phyloP scores from a whole-genome alignment of 75 land plant species.

The Picea sitchensis region DNA sequence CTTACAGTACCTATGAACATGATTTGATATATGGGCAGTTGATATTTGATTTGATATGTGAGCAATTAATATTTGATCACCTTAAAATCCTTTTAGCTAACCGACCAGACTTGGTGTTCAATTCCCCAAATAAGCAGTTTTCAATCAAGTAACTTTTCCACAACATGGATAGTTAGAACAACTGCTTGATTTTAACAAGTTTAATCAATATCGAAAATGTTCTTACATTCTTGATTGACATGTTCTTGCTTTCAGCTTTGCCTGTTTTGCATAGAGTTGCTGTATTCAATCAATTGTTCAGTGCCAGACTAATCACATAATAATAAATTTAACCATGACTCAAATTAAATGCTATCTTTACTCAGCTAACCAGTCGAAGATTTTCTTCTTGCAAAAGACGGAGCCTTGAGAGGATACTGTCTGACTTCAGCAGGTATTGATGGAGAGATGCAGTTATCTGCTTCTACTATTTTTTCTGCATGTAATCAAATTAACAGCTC shows the following conservation, averaged over 20 bases:
- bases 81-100: too few species aligned
- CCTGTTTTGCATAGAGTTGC: not conserved
- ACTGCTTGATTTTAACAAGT: not conserved
- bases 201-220: not conserved
- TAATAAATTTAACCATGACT: not conserved
- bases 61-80: too few species aligned
- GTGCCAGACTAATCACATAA: not conserved
- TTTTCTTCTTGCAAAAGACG: constrained; percentile 9
- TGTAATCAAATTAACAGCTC: not conserved
- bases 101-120: too few species aligned
- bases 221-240: not conserved
- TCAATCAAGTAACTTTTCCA: too few species aligned
- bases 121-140: too few species aligned
- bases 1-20: too few species aligned
- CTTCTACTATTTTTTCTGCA: not conserved
- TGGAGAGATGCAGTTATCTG: not conserved
- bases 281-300: not conserved
- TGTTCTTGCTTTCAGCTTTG: constrained; percentile 3
- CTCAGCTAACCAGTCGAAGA: constrained; percentile 1
- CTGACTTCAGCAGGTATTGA: not conserved
- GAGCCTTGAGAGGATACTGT: constrained; percentile 6
- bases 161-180: too few species aligned
- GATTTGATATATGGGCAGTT: too few species aligned
- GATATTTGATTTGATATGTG: too few species aligned
- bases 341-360: not conserved